Conservation (phyloP, 116 monocot species). For the Dioscorea cayenensis region DNA sequence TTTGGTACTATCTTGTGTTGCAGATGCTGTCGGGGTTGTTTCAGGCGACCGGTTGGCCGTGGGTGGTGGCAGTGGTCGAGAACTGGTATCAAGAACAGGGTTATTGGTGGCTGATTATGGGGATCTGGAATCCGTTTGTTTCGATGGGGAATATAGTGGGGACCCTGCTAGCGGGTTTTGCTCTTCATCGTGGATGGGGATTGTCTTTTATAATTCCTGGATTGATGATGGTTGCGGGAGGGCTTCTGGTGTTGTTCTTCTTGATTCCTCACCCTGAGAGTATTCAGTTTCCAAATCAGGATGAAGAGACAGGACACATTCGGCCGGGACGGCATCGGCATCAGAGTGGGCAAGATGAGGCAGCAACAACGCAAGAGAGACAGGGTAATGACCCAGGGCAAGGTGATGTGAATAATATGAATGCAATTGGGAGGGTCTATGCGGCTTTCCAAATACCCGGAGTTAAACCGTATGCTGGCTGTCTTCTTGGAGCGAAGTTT, state of each 20-base stretch:
- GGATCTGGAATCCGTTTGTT: conserved; percentile 20
- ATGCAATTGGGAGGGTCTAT: conserved; percentile 59
- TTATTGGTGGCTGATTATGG: conserved; percentile 37
- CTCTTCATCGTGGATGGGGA: conserved; percentile 18
- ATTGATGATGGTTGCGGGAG: conserved; percentile 32
- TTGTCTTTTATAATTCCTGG: conserved; percentile 76
- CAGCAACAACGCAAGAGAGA: too few relatives aligned
- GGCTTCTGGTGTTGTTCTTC: conserved; percentile 49
- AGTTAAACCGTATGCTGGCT: conserved; percentile 64
- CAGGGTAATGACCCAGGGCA: too few relatives aligned
- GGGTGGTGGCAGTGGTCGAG: conserved; percentile 27
- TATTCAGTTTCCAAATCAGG: conserved; percentile 8
- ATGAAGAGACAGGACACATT: too few relatives aligned
- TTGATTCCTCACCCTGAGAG: conserved; percentile 52
- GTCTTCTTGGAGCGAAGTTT: conserved; percentile 73
- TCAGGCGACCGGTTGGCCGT: conserved; percentile 39
- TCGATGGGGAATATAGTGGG: not conserved
- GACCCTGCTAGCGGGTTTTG: not conserved
- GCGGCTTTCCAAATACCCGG: conserved; percentile 73
- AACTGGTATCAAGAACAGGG: conserved; percentile 29
- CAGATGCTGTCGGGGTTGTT: conserved; percentile 36
- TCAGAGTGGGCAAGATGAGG: too few relatives aligned
- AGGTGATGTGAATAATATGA: conserved; percentile 15
- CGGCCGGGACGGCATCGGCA: too few relatives aligned
- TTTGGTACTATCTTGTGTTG: conserved; percentile 22